These are phyloP conservation scores for Kandelia obovata DNA, from an alignment of 345 rosid genomes.

Conservation along the genomic window DNA sequence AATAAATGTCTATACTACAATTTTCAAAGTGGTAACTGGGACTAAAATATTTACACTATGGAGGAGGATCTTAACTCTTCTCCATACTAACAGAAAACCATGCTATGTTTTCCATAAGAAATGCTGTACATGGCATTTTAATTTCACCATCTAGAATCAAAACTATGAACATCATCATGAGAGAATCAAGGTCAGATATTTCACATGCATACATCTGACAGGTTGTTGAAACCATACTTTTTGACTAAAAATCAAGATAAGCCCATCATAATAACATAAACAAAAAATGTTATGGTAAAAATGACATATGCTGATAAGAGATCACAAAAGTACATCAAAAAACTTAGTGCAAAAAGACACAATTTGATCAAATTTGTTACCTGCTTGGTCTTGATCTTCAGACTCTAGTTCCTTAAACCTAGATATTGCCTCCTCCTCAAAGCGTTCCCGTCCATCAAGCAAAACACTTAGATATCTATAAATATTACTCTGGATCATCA, in stretches of 20 bases:
- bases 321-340: background rate
- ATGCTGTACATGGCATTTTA: too few species aligned
- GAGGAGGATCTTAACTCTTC: too few species aligned
- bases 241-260: background rate
- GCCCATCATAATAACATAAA: background rate
- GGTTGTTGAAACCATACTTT: too few species aligned
- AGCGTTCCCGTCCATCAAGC: conserved; percentile 94
- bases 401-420: conserved; percentile 37
- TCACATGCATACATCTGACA: too few species aligned
- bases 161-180: too few species aligned
- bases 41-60: too few species aligned
- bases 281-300: background rate
- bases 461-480: conserved; percentile 88
- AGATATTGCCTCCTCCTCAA: conserved; percentile 83
- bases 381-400: conserved; percentile 45
- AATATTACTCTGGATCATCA: conserved; percentile 97
- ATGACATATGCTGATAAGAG: background rate
- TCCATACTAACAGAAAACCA: too few species aligned
- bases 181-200: too few species aligned
- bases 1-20: too few species aligned
- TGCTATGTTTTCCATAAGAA: too few species aligned
- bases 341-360: background rate
- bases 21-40: too few species aligned
- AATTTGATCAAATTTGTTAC: conserved; percentile 27
- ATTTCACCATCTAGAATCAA: too few species aligned